Conservation (phyloP, 176 grass and related monocot genomes). For the Tillandsia fasciculata region DNA sequence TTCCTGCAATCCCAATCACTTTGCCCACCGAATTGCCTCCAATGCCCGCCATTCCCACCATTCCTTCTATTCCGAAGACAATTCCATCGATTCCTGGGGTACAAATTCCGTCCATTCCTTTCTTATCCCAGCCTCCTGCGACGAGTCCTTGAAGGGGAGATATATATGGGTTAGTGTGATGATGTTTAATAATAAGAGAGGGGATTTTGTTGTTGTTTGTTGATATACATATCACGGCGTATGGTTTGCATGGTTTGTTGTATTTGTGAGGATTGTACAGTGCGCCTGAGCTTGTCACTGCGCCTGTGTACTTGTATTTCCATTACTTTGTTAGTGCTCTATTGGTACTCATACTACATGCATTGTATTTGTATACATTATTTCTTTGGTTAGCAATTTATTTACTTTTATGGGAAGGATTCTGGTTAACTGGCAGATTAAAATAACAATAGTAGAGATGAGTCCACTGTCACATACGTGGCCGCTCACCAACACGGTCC, state of each 20-base stretch:
- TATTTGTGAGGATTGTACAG: not conserved
- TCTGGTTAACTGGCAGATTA: too few species aligned
- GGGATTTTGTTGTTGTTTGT: not conserved
- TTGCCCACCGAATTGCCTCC: not conserved
- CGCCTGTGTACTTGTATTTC: constrained; percentile 24
- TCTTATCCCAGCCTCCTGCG: constrained; percentile 37
- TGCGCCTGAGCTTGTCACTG: not conserved
- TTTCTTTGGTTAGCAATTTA: too few species aligned
- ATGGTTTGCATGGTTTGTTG: constrained; percentile 18
- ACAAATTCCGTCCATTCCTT: constrained; percentile 43
- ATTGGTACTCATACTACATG: too few species aligned
- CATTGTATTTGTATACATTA: too few species aligned
- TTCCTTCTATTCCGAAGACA: constrained; percentile 41
- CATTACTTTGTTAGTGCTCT: constrained; percentile 4
- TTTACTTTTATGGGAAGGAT: too few species aligned
- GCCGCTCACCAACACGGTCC: too few species aligned
- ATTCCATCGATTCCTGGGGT: constrained; percentile 46
- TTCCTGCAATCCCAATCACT: not conserved
- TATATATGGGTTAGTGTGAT: constrained; percentile 6
- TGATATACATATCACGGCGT: constrained; percentile 12
- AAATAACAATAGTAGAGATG: too few species aligned
- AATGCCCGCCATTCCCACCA: constrained; percentile 27
- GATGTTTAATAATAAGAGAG: not conserved
- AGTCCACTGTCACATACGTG: too few species aligned
- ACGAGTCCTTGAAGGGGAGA: constrained; percentile 39